Evolutionary conservation across 78 protist genomes (phyloP).

Genomic region (Tieghemostelium lacteum): DNA sequence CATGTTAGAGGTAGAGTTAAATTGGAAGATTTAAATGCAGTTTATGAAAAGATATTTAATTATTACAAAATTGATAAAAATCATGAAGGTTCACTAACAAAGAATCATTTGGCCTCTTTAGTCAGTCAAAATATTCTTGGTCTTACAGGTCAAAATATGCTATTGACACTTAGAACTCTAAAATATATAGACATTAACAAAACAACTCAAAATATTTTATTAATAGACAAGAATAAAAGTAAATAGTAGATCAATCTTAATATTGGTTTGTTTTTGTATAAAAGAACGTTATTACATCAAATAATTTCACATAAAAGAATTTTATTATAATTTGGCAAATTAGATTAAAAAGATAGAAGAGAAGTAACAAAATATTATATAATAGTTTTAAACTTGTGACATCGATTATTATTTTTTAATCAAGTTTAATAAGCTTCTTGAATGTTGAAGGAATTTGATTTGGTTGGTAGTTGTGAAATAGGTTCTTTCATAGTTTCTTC

Average conservation of each 20-base stretch:
- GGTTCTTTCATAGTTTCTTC: conserved; percentile 82
- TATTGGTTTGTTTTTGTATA: too few relatives aligned
- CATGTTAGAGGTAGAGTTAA: background rate
- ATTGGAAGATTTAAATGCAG: background rate
- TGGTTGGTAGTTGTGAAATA: conserved; percentile 4
- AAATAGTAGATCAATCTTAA: too few relatives aligned
- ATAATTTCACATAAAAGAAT: too few relatives aligned
- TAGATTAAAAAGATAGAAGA: too few relatives aligned
- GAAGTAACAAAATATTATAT: too few relatives aligned
- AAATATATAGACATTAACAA: background rate
- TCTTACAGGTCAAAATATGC: background rate
- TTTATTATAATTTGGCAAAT: too few relatives aligned
- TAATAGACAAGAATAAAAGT: too few relatives aligned
- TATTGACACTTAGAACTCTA: background rate
- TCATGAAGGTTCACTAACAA: background rate
- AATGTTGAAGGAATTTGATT: too few relatives aligned
- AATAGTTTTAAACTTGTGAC: too few relatives aligned
- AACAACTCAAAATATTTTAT: too few relatives aligned
- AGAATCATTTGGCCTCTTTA: background rate
- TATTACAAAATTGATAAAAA: background rate
- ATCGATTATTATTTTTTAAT: too few relatives aligned
- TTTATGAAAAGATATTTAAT: background rate
- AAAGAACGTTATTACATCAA: too few relatives aligned
- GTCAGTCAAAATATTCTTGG: background rate
- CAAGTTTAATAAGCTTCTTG: background rate